Base-by-base conservation (phyloP, 1,139 yeast species). In the Debaryomyces singareniensis region DNA sequence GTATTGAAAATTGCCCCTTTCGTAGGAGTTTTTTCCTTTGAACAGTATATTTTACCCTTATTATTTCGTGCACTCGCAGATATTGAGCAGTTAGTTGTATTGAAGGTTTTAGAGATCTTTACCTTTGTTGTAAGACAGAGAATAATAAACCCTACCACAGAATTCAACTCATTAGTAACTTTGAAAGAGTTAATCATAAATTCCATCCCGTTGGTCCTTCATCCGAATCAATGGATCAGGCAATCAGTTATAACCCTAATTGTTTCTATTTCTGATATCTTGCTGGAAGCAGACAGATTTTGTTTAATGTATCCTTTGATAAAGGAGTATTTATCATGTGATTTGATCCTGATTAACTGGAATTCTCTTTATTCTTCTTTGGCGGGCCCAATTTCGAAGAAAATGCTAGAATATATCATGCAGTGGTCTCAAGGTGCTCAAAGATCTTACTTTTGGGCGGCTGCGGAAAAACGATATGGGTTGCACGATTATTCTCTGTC, bases 211-310 rank as follows among this genome's bases (percentile, higher is more conserved):
- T 48, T 66, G 7, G 50, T 82, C 1, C 53, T 91, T 6, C 96
- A 87, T 48, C 98, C 98, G 0, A 87, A 87, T 51, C 80, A 77
- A 35, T 80, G 95, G 80, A 79, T 91, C 5, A 61, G 96, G 27
- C 85, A 82, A 37, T 71, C 83, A 3, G 75, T 82, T 0, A 49
- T 87, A 23, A 58, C 68, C 3, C 61, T 87, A 29, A 62, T 87
- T 1, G 61, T 82, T 2, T 69, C 82, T 0, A 70, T 83, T 3
- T 75, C 84, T 2, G 63, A 65, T 2, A 77, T 77, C 45, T 54
- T 87, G 26, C 65, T 79, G 11, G 68, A 77, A 20, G 94, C 96
- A 0, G 96, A 91, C 44, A 58, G 75, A 7, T 84, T 82, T 43
- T 89, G 97, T 47, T 70, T 86, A 48, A 56, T 89, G 13, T 80